Evolutionary conservation across 768 basidiomycete genomes (phyloP), one percentile per base, ranked within the genome.

Genomic region (Rhodotorula graminis): DNA sequence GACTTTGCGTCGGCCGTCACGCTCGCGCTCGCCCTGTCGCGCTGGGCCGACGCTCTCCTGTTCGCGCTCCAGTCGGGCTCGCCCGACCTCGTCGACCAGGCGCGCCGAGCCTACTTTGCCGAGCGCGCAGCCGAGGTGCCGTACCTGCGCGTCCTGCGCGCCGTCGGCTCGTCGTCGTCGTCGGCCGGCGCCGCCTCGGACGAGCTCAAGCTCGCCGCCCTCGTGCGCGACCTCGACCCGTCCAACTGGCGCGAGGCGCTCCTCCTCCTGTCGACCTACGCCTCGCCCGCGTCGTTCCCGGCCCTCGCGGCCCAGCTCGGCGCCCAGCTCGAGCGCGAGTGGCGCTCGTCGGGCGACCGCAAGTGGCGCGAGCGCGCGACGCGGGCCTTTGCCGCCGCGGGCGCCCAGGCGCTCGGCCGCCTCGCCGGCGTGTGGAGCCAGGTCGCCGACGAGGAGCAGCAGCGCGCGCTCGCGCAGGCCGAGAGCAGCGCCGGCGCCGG

Each of bases 241-340:
- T 95, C 94, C 33, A 93, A 98, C 76, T 98, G 95, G 95, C 87
- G 89, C 70, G 95, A 96, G 81, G 91, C 94, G 64, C 97, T 98
- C 76, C 94, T 95, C 50, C 91, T 99, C 21, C 80, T 97, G 18
- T 97, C 94, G 83, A 97, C 95, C 0, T 99, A 94, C 82, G 92
- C 94, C 63, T 82, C 86, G 69, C 89, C 91, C 27, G 67, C 61
- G 16, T 93, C 97, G 78, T 98, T 97, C 78, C 82, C 88, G 19
- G 84, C 86, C n/a, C 85, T 99, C 14, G 89, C 90, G 2, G 94
- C 97, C 81, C 91, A 94, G 80, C 88, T 99, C 52, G 95, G 95
- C 14, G 87, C 89, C 66, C 84, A 95, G 23, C 85, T 98, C 59
- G 95, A 98, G 80, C 92, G 89, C 84, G 89, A 91, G 80, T 90